Percentiles rank a stretch among this genome's conserved stretches.
phyloP scores from a whole-genome alignment of 2,329 filamentous ascomycete genomes.

The Bretziella fagacearum region DNA sequence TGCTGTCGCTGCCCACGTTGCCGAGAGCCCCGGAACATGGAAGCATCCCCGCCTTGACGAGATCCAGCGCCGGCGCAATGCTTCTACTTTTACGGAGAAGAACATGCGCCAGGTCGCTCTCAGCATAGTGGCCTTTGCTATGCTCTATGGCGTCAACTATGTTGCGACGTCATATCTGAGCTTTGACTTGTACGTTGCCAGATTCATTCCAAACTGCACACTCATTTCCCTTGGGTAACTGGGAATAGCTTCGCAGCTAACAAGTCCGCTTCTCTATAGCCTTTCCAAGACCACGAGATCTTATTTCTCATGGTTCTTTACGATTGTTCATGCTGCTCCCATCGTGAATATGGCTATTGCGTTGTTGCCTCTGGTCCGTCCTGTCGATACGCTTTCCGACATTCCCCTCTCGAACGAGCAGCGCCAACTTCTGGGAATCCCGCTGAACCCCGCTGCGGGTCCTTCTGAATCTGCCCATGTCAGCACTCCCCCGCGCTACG shows the following conservation, averaged over 20 bases:
- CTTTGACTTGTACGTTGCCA: conserved; percentile 24
- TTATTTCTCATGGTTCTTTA: conserved; percentile 26
- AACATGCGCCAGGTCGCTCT: conserved; percentile 55
- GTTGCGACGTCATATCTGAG: conserved; percentile 23
- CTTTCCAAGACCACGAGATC: conserved; percentile 9
- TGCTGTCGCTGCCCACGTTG: conserved; percentile 20
- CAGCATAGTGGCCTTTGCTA: conserved; percentile 39
- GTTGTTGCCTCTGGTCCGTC: conserved; percentile 53
- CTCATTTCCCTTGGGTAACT: no score
- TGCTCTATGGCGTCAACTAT: conserved; percentile 24
- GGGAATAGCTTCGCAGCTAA: no score
- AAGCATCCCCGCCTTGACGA: conserved; percentile 77
- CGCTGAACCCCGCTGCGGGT: conserved; percentile 48
- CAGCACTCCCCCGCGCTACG: conserved; percentile 75
- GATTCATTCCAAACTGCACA: no score
- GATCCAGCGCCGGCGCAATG: conserved; percentile 65
- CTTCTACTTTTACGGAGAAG: conserved; percentile 58
- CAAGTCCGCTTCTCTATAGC: background rate
- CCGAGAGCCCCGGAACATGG: conserved; percentile 64
- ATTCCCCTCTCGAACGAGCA: conserved; percentile 70
- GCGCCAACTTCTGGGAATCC: conserved; percentile 56
- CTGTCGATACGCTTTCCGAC: conserved; percentile 62
- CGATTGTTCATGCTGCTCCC: conserved; percentile 37
- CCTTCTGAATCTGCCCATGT: conserved; percentile 37
- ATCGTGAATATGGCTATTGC: conserved; percentile 56